Evolutionary conservation across 306 rosid genomes (phyloP), one percentile per base, ranked within the genome.

Genomic region (Prunus mira): DNA sequence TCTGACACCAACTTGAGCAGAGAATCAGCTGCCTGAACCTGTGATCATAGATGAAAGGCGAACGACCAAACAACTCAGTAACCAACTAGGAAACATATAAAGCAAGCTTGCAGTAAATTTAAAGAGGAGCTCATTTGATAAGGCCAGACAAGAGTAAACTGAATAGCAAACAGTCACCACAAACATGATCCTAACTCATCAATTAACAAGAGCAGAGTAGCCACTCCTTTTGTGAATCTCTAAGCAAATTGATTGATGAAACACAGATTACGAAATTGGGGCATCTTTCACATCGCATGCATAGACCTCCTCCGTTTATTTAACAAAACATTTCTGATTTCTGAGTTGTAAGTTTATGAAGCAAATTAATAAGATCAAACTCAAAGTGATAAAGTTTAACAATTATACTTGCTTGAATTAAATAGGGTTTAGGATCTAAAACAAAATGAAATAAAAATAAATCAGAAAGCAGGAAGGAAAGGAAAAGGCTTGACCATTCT

Each of bases 21-120:
- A n/a, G 96, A 72, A 79, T 92, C 98, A 65, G 96, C 89, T 60
- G 95, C 87, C 78, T 90, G 96, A 73, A 86, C 97, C 96, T 90
- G 62, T 20, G 27, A 4, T 20, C 28, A 20, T 20, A 20, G 62
- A 56, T 56, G 20, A 22, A 10, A 9, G 5, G 27, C 20, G 12
- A 56, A 56, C 2, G 11, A 56, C 25, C 62, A 10, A 56, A 20
- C 14, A n/a, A 20, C 25, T 56, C 62, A 56, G 62, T 9, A 56
- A 56, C 12, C 28, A 20, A 56, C 62, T 11, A 20, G 62, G 28
- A 56, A 56, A n/a, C 25, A 56, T 56, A 10, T 2, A 20, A 56
- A 56, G 10, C 62, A 56, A 56, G 12, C 62, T 56, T 56, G 62
- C 62, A 20, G 9, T 10, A 56, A 11, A 13, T 15, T 56, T 38